These are phyloP conservation scores for Pythium phragmiticola DNA, from an alignment of 352 stramenopile genomes.

Conservation along the genomic window DNA sequence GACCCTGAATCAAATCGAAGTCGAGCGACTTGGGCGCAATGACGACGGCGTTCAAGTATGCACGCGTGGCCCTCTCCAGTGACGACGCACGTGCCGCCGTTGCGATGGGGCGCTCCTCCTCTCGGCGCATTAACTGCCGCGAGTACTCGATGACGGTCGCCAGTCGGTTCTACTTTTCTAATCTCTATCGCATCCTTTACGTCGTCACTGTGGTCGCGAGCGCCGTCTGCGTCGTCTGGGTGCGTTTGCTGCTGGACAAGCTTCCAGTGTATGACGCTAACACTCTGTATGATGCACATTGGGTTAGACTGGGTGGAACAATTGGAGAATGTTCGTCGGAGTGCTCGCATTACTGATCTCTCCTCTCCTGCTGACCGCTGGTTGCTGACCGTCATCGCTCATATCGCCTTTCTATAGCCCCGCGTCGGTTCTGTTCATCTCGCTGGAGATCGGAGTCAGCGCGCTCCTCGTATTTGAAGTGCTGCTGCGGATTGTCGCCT, in stretches of 20 bases:
- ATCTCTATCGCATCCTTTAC: constrained; percentile 72
- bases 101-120: not conserved
- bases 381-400: not conserved
- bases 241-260: constrained; percentile 23
- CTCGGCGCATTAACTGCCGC: constrained; percentile 47
- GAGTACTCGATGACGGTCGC: constrained; percentile 76
- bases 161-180: constrained; percentile 83
- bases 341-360: not conserved
- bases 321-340: constrained; percentile 64
- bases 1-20: not conserved
- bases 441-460: constrained; percentile 75
- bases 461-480: constrained; percentile 77
- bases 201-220: constrained; percentile 79
- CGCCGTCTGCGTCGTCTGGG: constrained; percentile 70
- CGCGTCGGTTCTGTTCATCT: constrained; percentile 76
- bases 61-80: constrained; percentile 18
- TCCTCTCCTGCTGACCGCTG: not conserved
- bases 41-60: constrained; percentile 24
- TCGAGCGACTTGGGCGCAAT: constrained; percentile 1
- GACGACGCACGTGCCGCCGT: not conserved
- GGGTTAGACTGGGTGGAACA: constrained; percentile 61
- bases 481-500: constrained; percentile 78
- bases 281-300: not conserved
- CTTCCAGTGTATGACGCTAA: not conserved
- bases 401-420: constrained; percentile 32